Conservation (phyloP, 345 rosid genomes). For the rapeseed (Brassica napus) region DNA sequence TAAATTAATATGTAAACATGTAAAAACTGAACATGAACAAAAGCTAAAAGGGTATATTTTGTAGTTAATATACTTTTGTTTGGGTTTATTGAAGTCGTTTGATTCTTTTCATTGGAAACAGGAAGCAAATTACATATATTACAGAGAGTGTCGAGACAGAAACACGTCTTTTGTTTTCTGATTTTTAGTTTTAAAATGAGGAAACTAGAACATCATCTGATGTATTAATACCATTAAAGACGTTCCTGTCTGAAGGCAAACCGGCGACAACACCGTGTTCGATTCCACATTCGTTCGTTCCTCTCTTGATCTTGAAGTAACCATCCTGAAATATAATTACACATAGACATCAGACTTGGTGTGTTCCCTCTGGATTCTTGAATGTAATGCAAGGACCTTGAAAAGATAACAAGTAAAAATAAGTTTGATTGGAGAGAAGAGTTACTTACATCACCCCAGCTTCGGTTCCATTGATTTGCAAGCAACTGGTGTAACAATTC, state of each 20-base stretch:
- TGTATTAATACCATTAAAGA: conserved; percentile 47
- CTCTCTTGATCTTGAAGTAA: conserved; percentile 81
- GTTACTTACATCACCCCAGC: conserved; percentile 88
- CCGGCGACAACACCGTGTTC: conserved; percentile 81
- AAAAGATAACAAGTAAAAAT: not conserved
- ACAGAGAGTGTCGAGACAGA: not conserved
- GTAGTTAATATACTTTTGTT: not conserved
- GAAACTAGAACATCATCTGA: conserved; percentile 46
- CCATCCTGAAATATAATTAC: conserved; percentile 63
- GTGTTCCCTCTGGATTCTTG: not conserved
- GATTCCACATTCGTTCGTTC: conserved; percentile 84
- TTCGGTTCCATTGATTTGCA: conserved; percentile 90
- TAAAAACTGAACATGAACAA: not conserved
- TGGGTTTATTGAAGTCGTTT: not conserved
- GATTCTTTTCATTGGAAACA: conserved; percentile 2
- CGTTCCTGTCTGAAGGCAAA: conserved; percentile 70
- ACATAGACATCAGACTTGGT: not conserved
- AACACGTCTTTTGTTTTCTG: conserved; percentile 8
- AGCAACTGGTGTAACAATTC: conserved; percentile 61
- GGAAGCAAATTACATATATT: conserved; percentile 10
- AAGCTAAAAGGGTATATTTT: not conserved
- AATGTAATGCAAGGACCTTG: not conserved
- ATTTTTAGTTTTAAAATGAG: conserved; percentile 30
- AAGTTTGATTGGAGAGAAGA: not conserved
- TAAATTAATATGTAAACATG: not conserved